Conservation (phyloP, 2,329 filamentous ascomycete genomes). For the Fusarium protoensiforme region DNA sequence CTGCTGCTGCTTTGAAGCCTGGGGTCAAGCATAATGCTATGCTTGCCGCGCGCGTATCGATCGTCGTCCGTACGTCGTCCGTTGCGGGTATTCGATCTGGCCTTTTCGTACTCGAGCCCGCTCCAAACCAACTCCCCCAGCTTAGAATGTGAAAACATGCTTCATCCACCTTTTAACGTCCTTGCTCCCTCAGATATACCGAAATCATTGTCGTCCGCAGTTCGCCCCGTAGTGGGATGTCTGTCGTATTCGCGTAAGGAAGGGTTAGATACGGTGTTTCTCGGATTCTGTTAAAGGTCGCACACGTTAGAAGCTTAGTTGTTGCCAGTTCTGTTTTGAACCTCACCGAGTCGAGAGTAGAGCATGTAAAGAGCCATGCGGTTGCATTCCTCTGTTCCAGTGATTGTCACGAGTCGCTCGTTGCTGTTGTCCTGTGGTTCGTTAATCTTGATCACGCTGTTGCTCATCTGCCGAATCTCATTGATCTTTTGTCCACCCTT, state of each 20-base stretch:
- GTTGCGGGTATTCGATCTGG: neutral
- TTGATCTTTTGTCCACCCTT: slow-evolving; percentile 99
- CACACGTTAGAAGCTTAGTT: slow-evolving; percentile 44
- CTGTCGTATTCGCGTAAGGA: slow-evolving; percentile 20
- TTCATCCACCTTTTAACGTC: slow-evolving; percentile 37
- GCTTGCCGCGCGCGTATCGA: neutral
- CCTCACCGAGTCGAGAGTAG: slow-evolving; percentile 92
- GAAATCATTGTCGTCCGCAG: slow-evolving; percentile 11
- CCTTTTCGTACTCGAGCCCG: slow-evolving; percentile 10
- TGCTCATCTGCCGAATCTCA: slow-evolving; percentile 95
- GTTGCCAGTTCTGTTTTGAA: slow-evolving; percentile 42
- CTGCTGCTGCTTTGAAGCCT: slow-evolving; percentile 13
- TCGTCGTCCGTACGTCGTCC: neutral
- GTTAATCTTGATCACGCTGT: slow-evolving; percentile 99
- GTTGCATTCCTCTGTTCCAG: slow-evolving; percentile 97
- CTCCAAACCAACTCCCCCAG: slow-evolving; percentile 1
- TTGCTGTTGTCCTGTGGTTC: slow-evolving; percentile 99
- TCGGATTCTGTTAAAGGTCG: slow-evolving; percentile 53
- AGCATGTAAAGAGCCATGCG: slow-evolving; percentile 99
- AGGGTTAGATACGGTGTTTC: slow-evolving; percentile 55
- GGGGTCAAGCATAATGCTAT: slow-evolving; percentile 1
- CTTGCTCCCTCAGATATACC: slow-evolving; percentile 16
- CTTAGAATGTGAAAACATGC: slow-evolving; percentile 17
- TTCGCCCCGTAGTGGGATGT: slow-evolving; percentile 9
- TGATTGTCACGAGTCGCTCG: slow-evolving; percentile 96